A percentile compares a stretch with the other conserved stretches of the same genome.
Evolutionary conservation across 768 basidiomycete genomes (phyloP).

Genomic region (Russula sp.): DNA sequence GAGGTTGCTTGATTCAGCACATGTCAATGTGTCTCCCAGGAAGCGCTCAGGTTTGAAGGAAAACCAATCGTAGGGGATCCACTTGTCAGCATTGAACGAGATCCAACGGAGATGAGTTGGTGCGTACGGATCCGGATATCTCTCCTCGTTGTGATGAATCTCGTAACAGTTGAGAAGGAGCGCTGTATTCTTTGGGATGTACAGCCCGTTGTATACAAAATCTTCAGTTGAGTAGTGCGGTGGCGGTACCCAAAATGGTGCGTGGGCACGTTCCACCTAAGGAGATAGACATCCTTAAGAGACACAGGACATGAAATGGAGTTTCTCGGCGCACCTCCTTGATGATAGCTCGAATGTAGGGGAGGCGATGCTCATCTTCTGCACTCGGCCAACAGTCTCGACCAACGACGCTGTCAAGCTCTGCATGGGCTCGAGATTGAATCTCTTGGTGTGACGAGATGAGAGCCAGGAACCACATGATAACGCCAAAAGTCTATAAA

Average conservation of each 20-base stretch:
- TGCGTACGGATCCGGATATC: constrained; percentile 42
- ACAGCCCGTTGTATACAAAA: constrained; percentile 36
- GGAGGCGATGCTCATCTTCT: constrained; percentile 33
- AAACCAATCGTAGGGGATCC: constrained; percentile 26
- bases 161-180: constrained; percentile 35
- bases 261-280: constrained; percentile 33
- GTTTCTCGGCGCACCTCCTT: constrained; percentile 31
- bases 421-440: constrained; percentile 34
- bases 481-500: constrained; percentile 38
- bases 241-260: constrained; percentile 36
- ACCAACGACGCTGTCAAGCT: constrained; percentile 34
- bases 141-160: constrained; percentile 35
- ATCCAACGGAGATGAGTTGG: constrained; percentile 25
- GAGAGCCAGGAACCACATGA: constrained; percentile 37
- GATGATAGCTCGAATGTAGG: constrained; percentile 35
- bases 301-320: too few species aligned
- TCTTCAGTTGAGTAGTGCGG: constrained; percentile 37
- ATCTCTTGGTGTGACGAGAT: constrained; percentile 33
- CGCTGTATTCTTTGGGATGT: constrained; percentile 36
- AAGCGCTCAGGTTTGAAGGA: constrained; percentile 46
- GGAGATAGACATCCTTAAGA: too few species aligned
- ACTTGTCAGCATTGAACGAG: neutral
- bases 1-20: constrained; percentile 45
- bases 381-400: constrained; percentile 31
- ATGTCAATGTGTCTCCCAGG: constrained; percentile 40